Evolutionary conservation across 2,329 filamentous ascomycete species (phyloP).

Genomic region (Diaporthe australafricana): DNA sequence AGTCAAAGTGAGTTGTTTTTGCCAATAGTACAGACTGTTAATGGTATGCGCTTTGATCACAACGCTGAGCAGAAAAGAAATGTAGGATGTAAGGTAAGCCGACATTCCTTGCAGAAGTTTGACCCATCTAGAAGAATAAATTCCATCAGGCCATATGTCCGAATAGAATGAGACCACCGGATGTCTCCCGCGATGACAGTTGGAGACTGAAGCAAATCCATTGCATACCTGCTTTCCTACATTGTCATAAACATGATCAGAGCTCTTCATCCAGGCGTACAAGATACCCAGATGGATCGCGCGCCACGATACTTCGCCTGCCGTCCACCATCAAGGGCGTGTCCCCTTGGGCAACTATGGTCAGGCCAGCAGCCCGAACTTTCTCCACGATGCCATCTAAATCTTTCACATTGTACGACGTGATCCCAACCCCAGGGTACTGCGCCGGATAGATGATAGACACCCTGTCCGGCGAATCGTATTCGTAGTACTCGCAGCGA

Average conservation of each 20-base stretch:
- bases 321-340: background rate
- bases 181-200: too few species aligned
- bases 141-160: too few species aligned
- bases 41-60: too few species aligned
- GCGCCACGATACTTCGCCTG: background rate
- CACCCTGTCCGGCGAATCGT: background rate
- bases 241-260: background rate
- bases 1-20: too few species aligned
- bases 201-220: too few species aligned
- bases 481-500: constrained; percentile 10
- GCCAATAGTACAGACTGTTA: too few species aligned
- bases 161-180: too few species aligned
- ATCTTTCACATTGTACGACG: background rate
- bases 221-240: background rate
- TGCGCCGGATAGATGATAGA: background rate
- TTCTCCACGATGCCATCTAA: background rate
- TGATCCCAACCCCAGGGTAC: background rate
- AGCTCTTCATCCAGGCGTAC: background rate
- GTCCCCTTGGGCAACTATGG: background rate
- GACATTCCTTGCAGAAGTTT: too few species aligned
- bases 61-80: too few species aligned
- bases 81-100: too few species aligned
- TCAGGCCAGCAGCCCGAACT: background rate
- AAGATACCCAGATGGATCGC: constrained; percentile 1
- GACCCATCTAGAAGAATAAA: too few species aligned